Evolutionary conservation across 805 yeast species (phyloP).

Genomic region (Blastobotrys parvus): DNA sequence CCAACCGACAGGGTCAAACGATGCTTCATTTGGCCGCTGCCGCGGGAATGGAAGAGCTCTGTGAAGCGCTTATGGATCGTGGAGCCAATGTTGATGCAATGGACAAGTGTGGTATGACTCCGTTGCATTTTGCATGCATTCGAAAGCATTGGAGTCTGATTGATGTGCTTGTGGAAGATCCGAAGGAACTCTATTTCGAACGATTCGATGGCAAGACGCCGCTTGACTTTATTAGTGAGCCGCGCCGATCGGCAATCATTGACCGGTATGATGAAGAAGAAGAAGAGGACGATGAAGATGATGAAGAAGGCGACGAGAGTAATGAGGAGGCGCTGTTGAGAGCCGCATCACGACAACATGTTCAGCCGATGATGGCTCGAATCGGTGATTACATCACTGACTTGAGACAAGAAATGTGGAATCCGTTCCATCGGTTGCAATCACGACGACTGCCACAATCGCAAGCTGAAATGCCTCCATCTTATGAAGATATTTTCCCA

Average conservation of each 20-base stretch:
- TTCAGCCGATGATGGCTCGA: not conserved
- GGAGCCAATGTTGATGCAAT: slow-evolving; percentile 51
- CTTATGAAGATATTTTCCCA: slow-evolving; percentile 23
- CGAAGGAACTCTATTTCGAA: slow-evolving; percentile 47
- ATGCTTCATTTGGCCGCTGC: slow-evolving; percentile 78
- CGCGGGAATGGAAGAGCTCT: slow-evolving; percentile 59
- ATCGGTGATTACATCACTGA: slow-evolving; percentile 8
- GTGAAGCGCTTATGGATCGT: slow-evolving; percentile 51
- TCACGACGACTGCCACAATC: slow-evolving; percentile 10
- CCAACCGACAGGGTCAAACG: slow-evolving; percentile 79
- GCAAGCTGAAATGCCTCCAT: slow-evolving; percentile 15
- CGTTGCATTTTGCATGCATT: slow-evolving; percentile 79
- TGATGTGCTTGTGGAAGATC: slow-evolving; percentile 51
- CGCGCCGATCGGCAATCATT: slow-evolving; percentile 1
- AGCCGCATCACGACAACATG: not conserved
- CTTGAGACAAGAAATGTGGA: slow-evolving; percentile 7
- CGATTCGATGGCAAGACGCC: slow-evolving; percentile 39
- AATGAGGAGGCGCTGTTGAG: slow-evolving; percentile 1
- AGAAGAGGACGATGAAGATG: not conserved
- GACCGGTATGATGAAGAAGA: not conserved
- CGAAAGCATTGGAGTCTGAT: slow-evolving; percentile 65
- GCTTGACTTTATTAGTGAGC: slow-evolving; percentile 19
- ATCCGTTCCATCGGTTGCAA: slow-evolving; percentile 7
- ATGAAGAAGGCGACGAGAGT: not conserved
- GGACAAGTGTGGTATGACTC: slow-evolving; percentile 78